These are phyloP conservation scores for Colletotrichum sp. DNA, from an alignment of 2,329 filamentous ascomycete genomes.

Conservation along the genomic window DNA sequence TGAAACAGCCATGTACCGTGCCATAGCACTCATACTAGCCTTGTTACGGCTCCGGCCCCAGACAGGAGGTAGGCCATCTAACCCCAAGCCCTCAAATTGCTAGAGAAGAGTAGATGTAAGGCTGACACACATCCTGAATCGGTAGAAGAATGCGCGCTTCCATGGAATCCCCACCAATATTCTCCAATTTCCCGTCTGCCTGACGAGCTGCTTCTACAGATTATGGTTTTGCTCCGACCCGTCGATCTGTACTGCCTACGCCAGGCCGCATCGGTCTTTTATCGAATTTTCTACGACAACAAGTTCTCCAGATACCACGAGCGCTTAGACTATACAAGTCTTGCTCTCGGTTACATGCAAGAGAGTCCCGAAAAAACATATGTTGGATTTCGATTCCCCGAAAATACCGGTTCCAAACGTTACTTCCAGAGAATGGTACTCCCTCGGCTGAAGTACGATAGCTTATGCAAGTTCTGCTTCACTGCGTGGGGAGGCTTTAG, in stretches of 20 bases:
- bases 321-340: background rate
- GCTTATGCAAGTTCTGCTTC: background rate
- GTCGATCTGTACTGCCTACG: background rate
- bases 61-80: background rate
- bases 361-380: background rate
- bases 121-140: background rate
- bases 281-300: background rate
- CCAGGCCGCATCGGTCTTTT: background rate
- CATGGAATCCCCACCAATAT: background rate
- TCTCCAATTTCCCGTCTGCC: background rate
- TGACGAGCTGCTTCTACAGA: background rate
- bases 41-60: background rate
- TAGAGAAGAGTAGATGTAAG: background rate
- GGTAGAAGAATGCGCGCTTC: background rate
- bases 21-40: background rate
- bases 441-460: background rate
- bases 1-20: background rate
- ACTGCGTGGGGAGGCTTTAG: background rate
- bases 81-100: background rate
- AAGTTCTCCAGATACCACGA: background rate
- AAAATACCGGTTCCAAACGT: background rate
- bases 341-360: background rate
- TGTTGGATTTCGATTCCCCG: background rate
- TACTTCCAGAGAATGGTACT: background rate
- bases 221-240: background rate